Base-by-base conservation (phyloP, 305 asterid genomes). In the Salvia sclarea region DNA sequence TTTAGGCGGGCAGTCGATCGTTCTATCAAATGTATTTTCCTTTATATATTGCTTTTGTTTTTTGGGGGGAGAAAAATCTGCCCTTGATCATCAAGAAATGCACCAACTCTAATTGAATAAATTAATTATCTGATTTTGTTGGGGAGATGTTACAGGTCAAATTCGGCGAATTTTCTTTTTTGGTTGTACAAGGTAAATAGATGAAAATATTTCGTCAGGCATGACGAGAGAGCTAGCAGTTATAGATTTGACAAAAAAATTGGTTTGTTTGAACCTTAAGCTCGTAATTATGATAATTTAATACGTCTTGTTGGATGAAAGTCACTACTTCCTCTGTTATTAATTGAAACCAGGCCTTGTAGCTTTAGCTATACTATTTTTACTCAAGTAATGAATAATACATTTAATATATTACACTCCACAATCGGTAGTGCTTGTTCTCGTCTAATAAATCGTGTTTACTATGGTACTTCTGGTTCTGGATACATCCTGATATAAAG, bases 401-500 rank as follows among this genome's bases (percentile, higher is more conserved):
- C 2, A 28, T 28, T 28, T 28, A 28, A 28, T 28, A 1, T 28
- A 1, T 28, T 28, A 28, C 33, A 28, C 9, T 33, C 38, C 38
- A 33, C 38, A 7, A 33, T 5, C 1, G 9, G 7, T 5, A 33
- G 9, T 5, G 38, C 6, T 33, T 33, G 9, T 28, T 28, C 5
- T 28, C 6, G 5, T 0, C 33, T 33, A 44, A 14, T 44, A 1
- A 6, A 44, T 44, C 7, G 12, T 47, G 18, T 18, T 20, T 12
- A 12, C 5, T 22, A 3, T 37, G 18, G 24, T 50, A 20, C 53
- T 66, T 52, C 52, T 53, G 13, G 71, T 66, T 52, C 52, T 53
- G 13, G 71, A 66, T 21, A 2, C 38, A 14, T 66, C 71, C 54
- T 52, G 54, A 52, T 9, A 18, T 31, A 59, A 28, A 3, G 18